Evolutionary conservation across 306 rosid genomes (phyloP).

Genomic region (Phaseolus lunatus): DNA sequence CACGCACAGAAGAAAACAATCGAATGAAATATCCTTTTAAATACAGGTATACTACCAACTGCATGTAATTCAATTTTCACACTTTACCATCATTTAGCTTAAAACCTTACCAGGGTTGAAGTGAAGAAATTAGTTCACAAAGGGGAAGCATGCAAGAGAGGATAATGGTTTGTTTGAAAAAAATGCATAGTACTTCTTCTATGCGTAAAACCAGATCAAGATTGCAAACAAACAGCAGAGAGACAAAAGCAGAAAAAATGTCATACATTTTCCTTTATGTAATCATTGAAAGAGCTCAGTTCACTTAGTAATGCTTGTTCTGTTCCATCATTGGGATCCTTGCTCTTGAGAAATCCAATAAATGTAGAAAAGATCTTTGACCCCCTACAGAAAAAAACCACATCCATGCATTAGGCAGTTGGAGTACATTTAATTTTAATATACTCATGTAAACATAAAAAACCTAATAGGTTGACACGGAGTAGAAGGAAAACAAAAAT

Average conservation of each 20-base stretch:
- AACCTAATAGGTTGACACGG: neutral
- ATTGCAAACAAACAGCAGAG: constrained; percentile 19
- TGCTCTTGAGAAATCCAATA: constrained; percentile 95
- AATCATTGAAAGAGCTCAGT: constrained; percentile 77
- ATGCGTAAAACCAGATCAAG: constrained; percentile 10
- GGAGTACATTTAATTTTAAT: constrained; percentile 8
- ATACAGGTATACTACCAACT: neutral
- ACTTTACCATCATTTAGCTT: constrained; percentile 25
- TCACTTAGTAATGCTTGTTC: constrained; percentile 79
- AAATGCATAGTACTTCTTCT: neutral
- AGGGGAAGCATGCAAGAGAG: constrained; percentile 6
- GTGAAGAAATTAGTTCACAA: neutral
- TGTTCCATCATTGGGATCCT: constrained; percentile 85
- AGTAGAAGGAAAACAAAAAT: neutral
- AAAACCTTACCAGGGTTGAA: constrained; percentile 6
- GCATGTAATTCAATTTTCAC: neutral
- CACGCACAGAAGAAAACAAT: neutral
- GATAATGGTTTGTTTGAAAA: constrained; percentile 9
- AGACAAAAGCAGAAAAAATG: constrained; percentile 30
- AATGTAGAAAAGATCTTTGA: constrained; percentile 91
- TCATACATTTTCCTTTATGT: constrained; percentile 85
- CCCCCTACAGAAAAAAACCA: constrained; percentile 60
- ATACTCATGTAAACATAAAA: constrained; percentile 5
- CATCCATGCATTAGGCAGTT: neutral
- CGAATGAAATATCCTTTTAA: constrained; percentile 12